Base-by-base conservation (phyloP, 1,139 yeast species). In the Suhomyces maxii region DNA sequence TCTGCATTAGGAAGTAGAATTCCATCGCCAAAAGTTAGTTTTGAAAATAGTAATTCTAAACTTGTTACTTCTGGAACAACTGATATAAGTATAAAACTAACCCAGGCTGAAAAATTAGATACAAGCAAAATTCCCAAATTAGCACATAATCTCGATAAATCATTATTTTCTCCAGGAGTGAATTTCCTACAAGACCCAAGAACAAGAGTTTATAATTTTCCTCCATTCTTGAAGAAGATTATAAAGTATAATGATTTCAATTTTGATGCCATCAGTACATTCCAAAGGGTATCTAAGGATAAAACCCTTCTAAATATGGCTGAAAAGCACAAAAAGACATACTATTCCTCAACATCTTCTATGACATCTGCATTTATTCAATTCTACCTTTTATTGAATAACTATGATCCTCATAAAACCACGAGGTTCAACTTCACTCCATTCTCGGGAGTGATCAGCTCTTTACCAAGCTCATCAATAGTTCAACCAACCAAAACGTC, bases 321-420 rank as follows among this genome's bases (percentile, higher is more conserved):
- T 0, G 55, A 67, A 25, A 59, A 66, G 13, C 67, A 72, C 26
- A 51, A 58, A 25, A 61, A 60, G 47, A 74, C 71, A 47, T 91
- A 76, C 60, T 81, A 80, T 51, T 87, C 95, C 1, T 89, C 97
- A 0, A 90, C 98, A 0, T 87, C 96, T 23, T 86, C 97, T 2
- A 78, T 93, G 86, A 90, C 98, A 0, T 76, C 84, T 0, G 68
- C 85, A 0, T 72, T 93, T 43, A 74, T 83, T 10, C 96, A 90
- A 47, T 72, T 91, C 52, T 97, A 93, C 64, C 75, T 84, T 18
- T 59, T 93, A 10, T 81, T 95, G 28, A 83, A 85, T 57, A 74
- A 80, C 56, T 74, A 70, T 53, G 48, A 59, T 23, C 56, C 59
- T 3, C 41, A 40, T 2, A 47, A 56, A 11, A 46, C 48, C 1